phyloP scores from a whole-genome alignment of 2,329 filamentous ascomycete genomes.

The Aschersonia sp. region DNA sequence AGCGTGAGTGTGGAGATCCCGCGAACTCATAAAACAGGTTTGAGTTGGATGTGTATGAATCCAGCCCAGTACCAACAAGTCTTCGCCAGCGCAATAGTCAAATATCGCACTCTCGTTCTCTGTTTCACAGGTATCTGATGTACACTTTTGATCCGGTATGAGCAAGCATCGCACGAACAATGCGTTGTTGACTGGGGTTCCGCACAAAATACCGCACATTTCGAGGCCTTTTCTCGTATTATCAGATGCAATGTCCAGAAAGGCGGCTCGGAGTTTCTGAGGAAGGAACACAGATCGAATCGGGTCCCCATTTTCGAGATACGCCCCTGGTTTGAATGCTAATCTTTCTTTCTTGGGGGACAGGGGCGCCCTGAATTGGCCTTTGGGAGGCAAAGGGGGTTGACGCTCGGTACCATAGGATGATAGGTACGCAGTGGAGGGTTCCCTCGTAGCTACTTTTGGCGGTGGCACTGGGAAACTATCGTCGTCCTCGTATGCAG shows the following conservation, averaged over 20 bases:
- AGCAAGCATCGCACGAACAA: constrained; percentile 80
- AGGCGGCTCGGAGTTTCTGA: constrained; percentile 53
- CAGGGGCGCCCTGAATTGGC: constrained; percentile 9
- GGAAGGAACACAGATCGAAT: constrained; percentile 83
- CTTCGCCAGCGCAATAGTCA: constrained; percentile 74
- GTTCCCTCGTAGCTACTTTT: no score
- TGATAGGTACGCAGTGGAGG: neutral
- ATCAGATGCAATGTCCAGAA: constrained; percentile 55
- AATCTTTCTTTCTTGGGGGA: constrained; percentile 41
- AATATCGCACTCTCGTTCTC: constrained; percentile 74
- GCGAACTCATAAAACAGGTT: constrained; percentile 93
- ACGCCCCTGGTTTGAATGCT: constrained; percentile 60
- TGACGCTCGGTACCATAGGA: neutral
- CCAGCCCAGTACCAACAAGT: constrained; percentile 82
- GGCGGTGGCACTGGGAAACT: no score
- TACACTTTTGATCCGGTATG: constrained; percentile 81
- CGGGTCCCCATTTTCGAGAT: constrained; percentile 77
- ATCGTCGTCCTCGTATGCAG: neutral
- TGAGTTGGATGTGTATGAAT: constrained; percentile 96
- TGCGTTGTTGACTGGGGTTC: constrained; percentile 81
- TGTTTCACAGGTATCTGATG: constrained; percentile 88
- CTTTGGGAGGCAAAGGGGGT: constrained; percentile 16
- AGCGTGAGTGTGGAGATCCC: constrained; percentile 84
- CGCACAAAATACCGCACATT: constrained; percentile 89
- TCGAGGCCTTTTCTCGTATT: constrained; percentile 79